phyloP scores from a whole-genome alignment of 176 grass and related monocot genomes.

The Oryza coarctata region DNA sequence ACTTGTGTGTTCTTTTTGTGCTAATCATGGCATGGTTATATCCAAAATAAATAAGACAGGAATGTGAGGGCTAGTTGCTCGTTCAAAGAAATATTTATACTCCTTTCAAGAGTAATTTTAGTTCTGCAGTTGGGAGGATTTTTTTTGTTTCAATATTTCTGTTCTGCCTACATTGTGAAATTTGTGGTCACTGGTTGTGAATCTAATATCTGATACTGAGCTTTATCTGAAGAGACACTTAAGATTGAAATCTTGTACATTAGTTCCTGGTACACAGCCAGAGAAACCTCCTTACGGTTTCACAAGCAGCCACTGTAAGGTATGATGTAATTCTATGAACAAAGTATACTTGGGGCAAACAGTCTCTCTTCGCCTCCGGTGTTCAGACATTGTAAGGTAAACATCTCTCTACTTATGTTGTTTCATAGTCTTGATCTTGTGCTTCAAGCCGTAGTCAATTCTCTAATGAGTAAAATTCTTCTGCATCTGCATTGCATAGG shows the following conservation, averaged over 20 bases:
- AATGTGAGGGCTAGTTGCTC: neutral
- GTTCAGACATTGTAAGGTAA: conserved; percentile 27
- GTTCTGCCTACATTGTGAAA: neutral
- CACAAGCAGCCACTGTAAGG: conserved; percentile 5
- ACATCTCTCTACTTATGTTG: conserved; percentile 14
- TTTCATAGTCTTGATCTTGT: conserved; percentile 28
- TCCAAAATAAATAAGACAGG: neutral
- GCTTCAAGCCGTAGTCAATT: conserved; percentile 32
- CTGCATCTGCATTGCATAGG: conserved; percentile 44
- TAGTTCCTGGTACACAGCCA: conserved; percentile 21
- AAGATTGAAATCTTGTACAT: conserved; percentile 23
- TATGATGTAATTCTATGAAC: conserved; percentile 38
- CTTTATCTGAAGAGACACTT: conserved; percentile 26
- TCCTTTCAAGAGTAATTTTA: neutral
- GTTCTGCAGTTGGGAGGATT: neutral
- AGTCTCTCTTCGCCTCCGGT: conserved; percentile 4
- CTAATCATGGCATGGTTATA: neutral
- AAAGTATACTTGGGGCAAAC: conserved; percentile 23
- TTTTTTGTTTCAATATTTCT: conserved; percentile 23
- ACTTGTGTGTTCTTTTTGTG: neutral
- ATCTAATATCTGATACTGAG: conserved; percentile 16
- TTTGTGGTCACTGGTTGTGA: conserved; percentile 7
- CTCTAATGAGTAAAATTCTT: conserved; percentile 49
- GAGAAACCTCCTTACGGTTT: conserved; percentile 26
- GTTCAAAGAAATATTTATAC: conserved; percentile 5